phyloP scores from a whole-genome alignment of 176 grass and related monocot species.

The Triticum aestivum region IWGSC_CS_RefSeq_v2.1 NC_057808.1:408062917-408063416 shows the following conservation, averaged over 20 bases:
- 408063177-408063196: slow-evolving; percentile 63
- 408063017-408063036: slow-evolving; percentile 60
- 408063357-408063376: slow-evolving; percentile 43
- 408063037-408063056: slow-evolving; percentile 45
- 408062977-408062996: slow-evolving; percentile 60
- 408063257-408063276: slow-evolving; percentile 57
- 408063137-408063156: slow-evolving; percentile 46
- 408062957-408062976: slow-evolving; percentile 52
- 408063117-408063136: slow-evolving; percentile 62
- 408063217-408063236: slow-evolving; percentile 42
- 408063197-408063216: slow-evolving; percentile 53
- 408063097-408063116: slow-evolving; percentile 61
- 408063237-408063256: slow-evolving; percentile 50
- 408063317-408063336: slow-evolving; percentile 43
- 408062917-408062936: slow-evolving; percentile 49
- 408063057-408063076: slow-evolving; percentile 43
- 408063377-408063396: slow-evolving; percentile 64
- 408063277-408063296: slow-evolving; percentile 50
- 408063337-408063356: slow-evolving; percentile 36
- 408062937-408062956: slow-evolving; percentile 44
- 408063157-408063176: slow-evolving; percentile 55
- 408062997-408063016: slow-evolving; percentile 60
- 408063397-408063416: slow-evolving; percentile 64
- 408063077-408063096: slow-evolving; percentile 74
- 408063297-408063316: slow-evolving; percentile 45